phyloP scores from a whole-genome alignment of 345 rosid genomes.

The Euphorbia tirucalli region DNA sequence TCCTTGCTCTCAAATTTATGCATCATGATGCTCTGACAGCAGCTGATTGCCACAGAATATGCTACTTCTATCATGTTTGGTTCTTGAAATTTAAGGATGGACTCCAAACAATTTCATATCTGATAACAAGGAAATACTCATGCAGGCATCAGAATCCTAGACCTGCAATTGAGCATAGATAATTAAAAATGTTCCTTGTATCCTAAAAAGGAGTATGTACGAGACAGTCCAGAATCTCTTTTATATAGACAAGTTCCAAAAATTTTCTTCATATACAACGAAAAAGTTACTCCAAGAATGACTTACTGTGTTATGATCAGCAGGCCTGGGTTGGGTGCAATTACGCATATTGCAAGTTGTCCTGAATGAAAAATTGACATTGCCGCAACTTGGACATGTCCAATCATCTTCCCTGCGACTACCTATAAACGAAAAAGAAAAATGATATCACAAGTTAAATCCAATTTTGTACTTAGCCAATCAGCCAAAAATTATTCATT shows the following conservation, averaged over 20 bases:
- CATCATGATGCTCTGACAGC: neutral
- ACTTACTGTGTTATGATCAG: constrained; percentile 76
- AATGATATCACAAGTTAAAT: neutral
- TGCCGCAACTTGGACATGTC: constrained; percentile 98
- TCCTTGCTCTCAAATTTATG: neutral
- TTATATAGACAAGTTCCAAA: neutral
- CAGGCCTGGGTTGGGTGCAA: constrained; percentile 95
- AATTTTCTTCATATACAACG: neutral
- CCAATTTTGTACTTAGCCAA: neutral
- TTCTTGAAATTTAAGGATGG: neutral
- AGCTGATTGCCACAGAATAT: neutral
- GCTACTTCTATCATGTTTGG: neutral
- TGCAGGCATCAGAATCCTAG: neutral
- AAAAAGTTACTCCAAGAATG: neutral
- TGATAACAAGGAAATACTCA: neutral
- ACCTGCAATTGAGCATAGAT: neutral
- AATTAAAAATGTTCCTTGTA: neutral
- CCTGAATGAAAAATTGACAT: constrained; percentile 93
- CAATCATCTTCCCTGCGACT: constrained; percentile 99
- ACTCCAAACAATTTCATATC: neutral
- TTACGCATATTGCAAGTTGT: constrained; percentile 99
- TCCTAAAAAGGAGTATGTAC: neutral
- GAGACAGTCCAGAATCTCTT: neutral
- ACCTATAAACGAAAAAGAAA: constrained; percentile 38
- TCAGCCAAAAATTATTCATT: neutral